A percentile compares a stretch with the other conserved stretches of the same genome.
These are phyloP conservation scores for Fomitopsis palustris DNA, from an alignment of 1,284 basidiomycete species.

Conservation along the genomic window DNA sequence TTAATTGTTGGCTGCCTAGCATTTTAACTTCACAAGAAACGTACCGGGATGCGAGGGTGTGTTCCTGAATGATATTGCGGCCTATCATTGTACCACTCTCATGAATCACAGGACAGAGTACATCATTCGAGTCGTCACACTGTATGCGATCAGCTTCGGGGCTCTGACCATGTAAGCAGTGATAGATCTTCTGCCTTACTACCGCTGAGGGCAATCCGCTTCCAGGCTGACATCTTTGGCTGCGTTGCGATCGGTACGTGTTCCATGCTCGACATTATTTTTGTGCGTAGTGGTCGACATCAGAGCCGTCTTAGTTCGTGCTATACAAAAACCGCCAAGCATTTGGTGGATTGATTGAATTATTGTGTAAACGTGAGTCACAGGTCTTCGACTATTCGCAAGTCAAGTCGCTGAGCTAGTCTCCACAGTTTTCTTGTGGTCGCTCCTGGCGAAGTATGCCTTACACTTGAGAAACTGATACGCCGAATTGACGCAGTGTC, in stretches of 20 bases:
- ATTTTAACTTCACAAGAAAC: background rate
- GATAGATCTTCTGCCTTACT: background rate
- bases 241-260: background rate
- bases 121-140: background rate
- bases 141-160: background rate
- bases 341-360: background rate
- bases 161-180: background rate
- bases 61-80: background rate
- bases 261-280: background rate
- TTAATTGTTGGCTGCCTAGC: background rate
- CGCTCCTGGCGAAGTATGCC: background rate
- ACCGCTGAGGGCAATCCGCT: background rate
- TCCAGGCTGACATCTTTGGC: background rate
- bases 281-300: no score
- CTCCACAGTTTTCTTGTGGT: background rate
- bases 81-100: background rate
- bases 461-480: background rate
- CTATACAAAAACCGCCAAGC: background rate
- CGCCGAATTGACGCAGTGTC: background rate
- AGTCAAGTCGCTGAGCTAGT: no score
- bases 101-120: background rate
- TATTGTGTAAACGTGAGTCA: background rate
- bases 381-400: background rate
- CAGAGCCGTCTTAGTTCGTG: background rate
- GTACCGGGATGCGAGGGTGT: background rate